Percentiles rank a stretch among this genome's conserved stretches.
Evolutionary conservation across 164 flowering plant genomes (phyloP).

Genomic region (Vitis vinifera): DNA sequence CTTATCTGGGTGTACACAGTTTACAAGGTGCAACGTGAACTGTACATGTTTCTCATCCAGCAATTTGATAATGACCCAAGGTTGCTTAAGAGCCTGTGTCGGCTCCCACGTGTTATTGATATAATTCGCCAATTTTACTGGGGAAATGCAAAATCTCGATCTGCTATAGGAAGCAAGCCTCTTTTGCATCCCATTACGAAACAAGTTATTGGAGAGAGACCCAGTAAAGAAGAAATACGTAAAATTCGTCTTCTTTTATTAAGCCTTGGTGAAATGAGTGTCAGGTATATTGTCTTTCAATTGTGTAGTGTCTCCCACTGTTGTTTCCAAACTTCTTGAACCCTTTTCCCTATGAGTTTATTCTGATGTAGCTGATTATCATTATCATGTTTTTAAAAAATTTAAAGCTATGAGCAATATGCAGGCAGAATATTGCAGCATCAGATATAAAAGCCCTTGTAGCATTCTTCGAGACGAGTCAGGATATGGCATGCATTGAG

Average conservation of each 20-base stretch:
- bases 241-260: slow-evolving; percentile 93
- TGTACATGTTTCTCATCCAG: slow-evolving; percentile 91
- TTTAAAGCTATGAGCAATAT: slow-evolving; percentile 8
- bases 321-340: background rate
- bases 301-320: background rate
- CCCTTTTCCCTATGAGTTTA: background rate
- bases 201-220: slow-evolving; percentile 70
- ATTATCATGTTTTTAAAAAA: background rate
- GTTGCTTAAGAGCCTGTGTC: slow-evolving; percentile 67
- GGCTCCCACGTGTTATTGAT: slow-evolving; percentile 82
- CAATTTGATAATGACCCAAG: slow-evolving; percentile 89
- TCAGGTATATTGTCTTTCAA: slow-evolving; percentile 51
- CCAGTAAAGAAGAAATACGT: slow-evolving; percentile 71
- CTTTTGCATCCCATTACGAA: slow-evolving; percentile 56
- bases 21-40: slow-evolving; percentile 87
- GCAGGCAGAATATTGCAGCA: slow-evolving; percentile 76
- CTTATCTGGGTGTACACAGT: slow-evolving; percentile 76
- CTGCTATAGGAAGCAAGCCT: slow-evolving; percentile 58
- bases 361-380: background rate
- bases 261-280: slow-evolving; percentile 98
- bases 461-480: slow-evolving; percentile 86
- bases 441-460: slow-evolving; percentile 81
- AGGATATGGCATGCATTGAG: slow-evolving; percentile 91
- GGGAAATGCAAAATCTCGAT: slow-evolving; percentile 54
- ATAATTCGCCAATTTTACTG: slow-evolving; percentile 78